Conservation (phyloP, 257 asterid species). For the Orobanche coerulescens region DNA sequence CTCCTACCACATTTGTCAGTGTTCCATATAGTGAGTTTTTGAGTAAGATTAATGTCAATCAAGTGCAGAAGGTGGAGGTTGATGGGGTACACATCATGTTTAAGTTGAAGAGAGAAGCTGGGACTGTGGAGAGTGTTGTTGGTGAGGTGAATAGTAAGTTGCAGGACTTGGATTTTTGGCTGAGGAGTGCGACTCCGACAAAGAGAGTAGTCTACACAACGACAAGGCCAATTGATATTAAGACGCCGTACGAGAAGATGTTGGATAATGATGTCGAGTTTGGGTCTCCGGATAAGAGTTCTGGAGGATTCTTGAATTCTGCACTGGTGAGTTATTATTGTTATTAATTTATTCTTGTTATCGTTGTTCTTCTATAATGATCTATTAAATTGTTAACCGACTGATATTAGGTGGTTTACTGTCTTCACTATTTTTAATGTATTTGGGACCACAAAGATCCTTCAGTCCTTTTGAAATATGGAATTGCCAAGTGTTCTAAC, state of each 20-base stretch:
- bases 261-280: conserved; percentile 88
- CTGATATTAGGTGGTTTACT: not conserved
- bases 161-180: conserved; percentile 64
- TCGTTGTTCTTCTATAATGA: not conserved
- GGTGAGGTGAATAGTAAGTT: conserved; percentile 48
- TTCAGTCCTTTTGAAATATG: not conserved
- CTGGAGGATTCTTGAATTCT: conserved; percentile 91
- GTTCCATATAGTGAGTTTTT: conserved; percentile 91
- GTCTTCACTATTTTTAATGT: conserved; percentile 1
- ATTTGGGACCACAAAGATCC: conserved; percentile 10
- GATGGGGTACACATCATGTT: conserved; percentile 96
- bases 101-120: conserved; percentile 65
- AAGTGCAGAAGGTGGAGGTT: conserved; percentile 91
- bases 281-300: conserved; percentile 95
- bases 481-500: conserved; percentile 4
- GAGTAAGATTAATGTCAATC: conserved; percentile 62
- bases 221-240: conserved; percentile 82
- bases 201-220: conserved; percentile 74
- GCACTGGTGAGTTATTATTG: conserved; percentile 70
- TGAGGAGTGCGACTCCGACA: conserved; percentile 60
- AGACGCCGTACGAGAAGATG: conserved; percentile 94
- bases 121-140: conserved; percentile 35
- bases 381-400: conserved; percentile 4
- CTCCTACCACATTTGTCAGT: conserved; percentile 53
- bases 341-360: not conserved